These are phyloP conservation scores for Kazachstania sp. DNA, from an alignment of 1,139 yeast species.

Conservation along the genomic window DNA sequence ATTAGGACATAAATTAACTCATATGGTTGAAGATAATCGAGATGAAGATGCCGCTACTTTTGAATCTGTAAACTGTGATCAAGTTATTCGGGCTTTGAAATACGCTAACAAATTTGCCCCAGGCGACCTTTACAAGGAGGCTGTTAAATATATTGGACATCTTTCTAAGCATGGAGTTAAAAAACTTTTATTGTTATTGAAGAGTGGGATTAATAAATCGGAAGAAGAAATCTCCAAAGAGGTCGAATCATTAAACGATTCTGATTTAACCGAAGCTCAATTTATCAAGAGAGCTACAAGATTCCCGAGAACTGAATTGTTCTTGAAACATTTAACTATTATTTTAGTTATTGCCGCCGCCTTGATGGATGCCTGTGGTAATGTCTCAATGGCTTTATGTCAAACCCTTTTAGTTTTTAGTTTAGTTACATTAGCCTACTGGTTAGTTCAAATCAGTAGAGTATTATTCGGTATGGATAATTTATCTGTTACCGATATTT, in stretches of 20 bases:
- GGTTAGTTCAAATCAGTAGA: background rate
- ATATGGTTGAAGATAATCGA: background rate
- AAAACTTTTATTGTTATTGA: background rate
- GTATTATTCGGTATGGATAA: background rate
- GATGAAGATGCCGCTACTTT: background rate
- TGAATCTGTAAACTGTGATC: background rate
- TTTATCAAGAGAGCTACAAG: background rate
- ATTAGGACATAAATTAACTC: background rate
- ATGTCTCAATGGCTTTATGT: background rate
- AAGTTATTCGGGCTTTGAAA: background rate
- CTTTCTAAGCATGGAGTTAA: background rate
- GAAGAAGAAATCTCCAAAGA: too few relatives aligned
- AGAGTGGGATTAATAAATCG: background rate
- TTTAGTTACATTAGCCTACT: background rate
- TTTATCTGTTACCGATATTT: background rate
- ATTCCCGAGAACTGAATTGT: background rate
- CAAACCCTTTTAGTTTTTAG: background rate
- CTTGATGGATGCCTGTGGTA: background rate
- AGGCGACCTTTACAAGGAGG: background rate
- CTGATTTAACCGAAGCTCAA: background rate
- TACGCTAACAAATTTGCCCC: background rate
- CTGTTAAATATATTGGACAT: background rate
- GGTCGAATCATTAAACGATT: too few relatives aligned
- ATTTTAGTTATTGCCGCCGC: background rate
- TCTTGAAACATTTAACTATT: background rate